These are phyloP conservation scores for Chlorella ohadii DNA, from an alignment of 139 green algal species.

Conservation along the genomic window DNA sequence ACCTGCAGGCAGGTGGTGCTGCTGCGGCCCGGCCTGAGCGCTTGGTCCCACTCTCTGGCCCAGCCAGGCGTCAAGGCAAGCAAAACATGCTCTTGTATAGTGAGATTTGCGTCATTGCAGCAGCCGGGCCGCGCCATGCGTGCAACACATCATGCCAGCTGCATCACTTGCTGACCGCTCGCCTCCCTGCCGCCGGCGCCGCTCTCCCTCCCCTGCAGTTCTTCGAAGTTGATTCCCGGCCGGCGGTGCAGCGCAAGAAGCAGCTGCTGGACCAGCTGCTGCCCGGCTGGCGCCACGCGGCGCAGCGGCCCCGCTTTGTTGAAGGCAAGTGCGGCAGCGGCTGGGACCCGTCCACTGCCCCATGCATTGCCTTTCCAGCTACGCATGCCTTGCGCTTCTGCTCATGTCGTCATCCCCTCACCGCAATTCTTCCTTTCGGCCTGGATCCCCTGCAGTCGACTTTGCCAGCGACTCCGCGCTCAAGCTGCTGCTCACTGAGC, in stretches of 20 bases:
- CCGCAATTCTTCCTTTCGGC: too few species aligned
- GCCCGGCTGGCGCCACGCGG: constrained; percentile 8
- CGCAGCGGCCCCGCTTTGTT: constrained; percentile 19
- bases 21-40: constrained; percentile 16
- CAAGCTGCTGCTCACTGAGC: not conserved
- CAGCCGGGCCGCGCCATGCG: too few species aligned
- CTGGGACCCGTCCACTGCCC: too few species aligned
- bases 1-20: constrained; percentile 38
- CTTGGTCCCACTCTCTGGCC: constrained; percentile 5
- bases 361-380: too few species aligned
- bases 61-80: not conserved
- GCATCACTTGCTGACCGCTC: not conserved
- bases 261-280: constrained; percentile 3
- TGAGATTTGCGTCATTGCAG: too few species aligned
- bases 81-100: too few species aligned
- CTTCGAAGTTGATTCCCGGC: constrained; percentile 32
- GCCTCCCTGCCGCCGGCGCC: too few species aligned
- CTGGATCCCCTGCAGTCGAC: not conserved
- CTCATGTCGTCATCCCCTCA: too few species aligned
- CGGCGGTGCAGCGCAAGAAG: constrained; percentile 28
- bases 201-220: constrained; percentile 1
- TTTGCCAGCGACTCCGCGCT: not conserved
- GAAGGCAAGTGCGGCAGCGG: not conserved
- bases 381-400: too few species aligned
- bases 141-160: too few species aligned